Evolutionary conservation across 768 basidiomycete species (phyloP).

Genomic region (Tylopilus intermedius): DNA sequence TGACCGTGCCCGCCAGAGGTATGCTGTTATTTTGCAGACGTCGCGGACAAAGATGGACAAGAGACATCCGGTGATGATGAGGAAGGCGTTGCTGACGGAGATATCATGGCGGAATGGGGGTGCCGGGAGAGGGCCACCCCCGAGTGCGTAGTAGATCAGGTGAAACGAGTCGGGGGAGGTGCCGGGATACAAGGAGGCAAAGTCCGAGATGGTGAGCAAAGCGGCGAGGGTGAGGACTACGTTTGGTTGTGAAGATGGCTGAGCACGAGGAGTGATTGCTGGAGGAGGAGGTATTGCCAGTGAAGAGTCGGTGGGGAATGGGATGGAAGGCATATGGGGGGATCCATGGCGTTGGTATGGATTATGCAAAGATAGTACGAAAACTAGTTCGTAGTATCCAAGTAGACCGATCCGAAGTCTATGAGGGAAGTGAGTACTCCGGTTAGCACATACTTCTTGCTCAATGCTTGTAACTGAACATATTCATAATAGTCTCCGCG

Average conservation of each 20-base stretch:
- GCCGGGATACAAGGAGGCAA: too few species aligned
- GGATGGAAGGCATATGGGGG: not conserved
- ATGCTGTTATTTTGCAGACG: slow-evolving; percentile 33
- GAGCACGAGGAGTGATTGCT: too few species aligned
- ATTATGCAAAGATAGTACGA: not conserved
- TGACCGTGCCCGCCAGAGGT: slow-evolving; percentile 50
- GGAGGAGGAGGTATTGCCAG: too few species aligned
- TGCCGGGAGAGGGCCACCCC: slow-evolving; percentile 4
- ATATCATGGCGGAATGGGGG: not conserved
- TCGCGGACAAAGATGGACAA: slow-evolving; percentile 5
- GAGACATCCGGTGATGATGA: not conserved
- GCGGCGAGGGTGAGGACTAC: too few species aligned
- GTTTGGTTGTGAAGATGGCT: too few species aligned
- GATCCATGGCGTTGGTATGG: not conserved
- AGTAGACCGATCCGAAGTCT: too few species aligned
- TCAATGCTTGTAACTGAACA: slow-evolving; percentile 79
- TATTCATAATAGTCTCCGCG: slow-evolving; percentile 78
- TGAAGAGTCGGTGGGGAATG: too few species aligned
- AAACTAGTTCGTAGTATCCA: not conserved
- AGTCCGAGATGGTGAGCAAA: too few species aligned
- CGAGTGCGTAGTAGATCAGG: not conserved
- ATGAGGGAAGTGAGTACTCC: not conserved
- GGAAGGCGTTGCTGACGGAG: not conserved
- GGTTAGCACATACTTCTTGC: slow-evolving; percentile 29
- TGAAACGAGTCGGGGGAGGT: not conserved